These are phyloP conservation scores for Plasmodium knowlesi DNA, from an alignment of 169 alveolate species.

Conservation along the genomic window DNA sequence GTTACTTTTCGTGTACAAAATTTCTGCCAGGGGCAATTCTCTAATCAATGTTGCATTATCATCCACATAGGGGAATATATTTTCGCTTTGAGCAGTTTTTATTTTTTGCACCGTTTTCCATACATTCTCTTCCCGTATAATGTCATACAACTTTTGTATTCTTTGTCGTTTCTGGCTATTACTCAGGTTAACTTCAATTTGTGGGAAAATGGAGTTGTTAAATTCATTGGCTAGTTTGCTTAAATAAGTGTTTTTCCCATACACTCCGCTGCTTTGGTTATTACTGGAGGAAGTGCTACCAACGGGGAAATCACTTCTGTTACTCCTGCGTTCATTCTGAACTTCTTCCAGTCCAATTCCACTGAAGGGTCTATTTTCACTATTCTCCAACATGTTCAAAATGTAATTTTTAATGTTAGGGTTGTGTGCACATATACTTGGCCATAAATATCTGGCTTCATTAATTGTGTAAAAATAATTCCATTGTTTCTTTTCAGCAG, in stretches of 20 bases:
- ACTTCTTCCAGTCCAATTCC: slow-evolving; percentile 79
- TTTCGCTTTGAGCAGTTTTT: slow-evolving; percentile 77
- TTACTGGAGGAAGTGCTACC: slow-evolving; percentile 2
- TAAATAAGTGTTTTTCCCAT: slow-evolving; percentile 40
- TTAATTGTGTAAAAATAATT: slow-evolving; percentile 76
- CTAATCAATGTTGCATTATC: slow-evolving; percentile 83
- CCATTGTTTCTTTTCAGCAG: slow-evolving; percentile 76
- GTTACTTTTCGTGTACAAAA: slow-evolving; percentile 78
- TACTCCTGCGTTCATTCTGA: slow-evolving; percentile 53
- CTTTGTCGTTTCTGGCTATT: slow-evolving; percentile 47
- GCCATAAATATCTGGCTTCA: slow-evolving; percentile 80
- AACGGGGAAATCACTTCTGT: slow-evolving; percentile 19
- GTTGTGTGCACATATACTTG: slow-evolving; percentile 79
- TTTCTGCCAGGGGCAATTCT: slow-evolving; percentile 77
- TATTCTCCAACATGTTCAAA: slow-evolving; percentile 79
- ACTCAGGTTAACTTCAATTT: slow-evolving; percentile 5
- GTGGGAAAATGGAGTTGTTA: slow-evolving; percentile 61
- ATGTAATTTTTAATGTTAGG: slow-evolving; percentile 78
- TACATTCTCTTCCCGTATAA: slow-evolving; percentile 76
- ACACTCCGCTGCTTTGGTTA: background rate
- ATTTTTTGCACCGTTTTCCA: slow-evolving; percentile 79
- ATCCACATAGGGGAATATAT: slow-evolving; percentile 85
- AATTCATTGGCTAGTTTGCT: slow-evolving; percentile 57
- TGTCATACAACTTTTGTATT: slow-evolving; percentile 76
- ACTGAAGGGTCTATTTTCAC: slow-evolving; percentile 77